Conservation (phyloP, 148 eudicot species). For the Limonium bicolor region DNA sequence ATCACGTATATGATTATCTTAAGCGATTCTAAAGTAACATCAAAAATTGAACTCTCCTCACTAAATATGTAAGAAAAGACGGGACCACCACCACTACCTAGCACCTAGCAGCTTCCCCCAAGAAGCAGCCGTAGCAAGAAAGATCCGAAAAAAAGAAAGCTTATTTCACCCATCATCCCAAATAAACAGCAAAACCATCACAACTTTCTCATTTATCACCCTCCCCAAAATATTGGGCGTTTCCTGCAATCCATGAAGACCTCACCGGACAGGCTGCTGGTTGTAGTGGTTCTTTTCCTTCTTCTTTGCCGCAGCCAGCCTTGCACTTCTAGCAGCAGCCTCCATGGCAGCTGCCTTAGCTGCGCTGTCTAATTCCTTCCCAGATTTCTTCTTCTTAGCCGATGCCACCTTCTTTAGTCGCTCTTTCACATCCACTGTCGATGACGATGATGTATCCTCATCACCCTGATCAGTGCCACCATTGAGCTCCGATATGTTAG, state of each 20-base stretch:
- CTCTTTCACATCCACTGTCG: constrained; percentile 84
- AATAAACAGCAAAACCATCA: too few species aligned
- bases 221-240: too few species aligned
- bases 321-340: constrained; percentile 90
- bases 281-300: constrained; percentile 98
- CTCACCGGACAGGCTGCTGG: constrained; percentile 85
- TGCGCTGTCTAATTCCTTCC: constrained; percentile 73
- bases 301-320: constrained; percentile 92
- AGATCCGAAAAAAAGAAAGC: too few species aligned
- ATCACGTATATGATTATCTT: too few species aligned
- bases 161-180: too few species aligned
- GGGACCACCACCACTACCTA: too few species aligned
- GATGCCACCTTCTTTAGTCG: constrained; percentile 65
- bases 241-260: background rate
- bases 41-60: too few species aligned
- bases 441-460: constrained; percentile 36
- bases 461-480: constrained; percentile 23
- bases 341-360: constrained; percentile 80
- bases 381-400: constrained; percentile 77
- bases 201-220: background rate
- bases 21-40: too few species aligned
- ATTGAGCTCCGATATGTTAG: constrained; percentile 22
- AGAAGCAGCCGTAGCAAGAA: too few species aligned
- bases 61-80: too few species aligned
- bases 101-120: too few species aligned